Evolutionary conservation across 129 eudicot genomes (phyloP), one percentile per base, ranked within the genome.

Genomic region (Heracleum sosnowskyi): DNA sequence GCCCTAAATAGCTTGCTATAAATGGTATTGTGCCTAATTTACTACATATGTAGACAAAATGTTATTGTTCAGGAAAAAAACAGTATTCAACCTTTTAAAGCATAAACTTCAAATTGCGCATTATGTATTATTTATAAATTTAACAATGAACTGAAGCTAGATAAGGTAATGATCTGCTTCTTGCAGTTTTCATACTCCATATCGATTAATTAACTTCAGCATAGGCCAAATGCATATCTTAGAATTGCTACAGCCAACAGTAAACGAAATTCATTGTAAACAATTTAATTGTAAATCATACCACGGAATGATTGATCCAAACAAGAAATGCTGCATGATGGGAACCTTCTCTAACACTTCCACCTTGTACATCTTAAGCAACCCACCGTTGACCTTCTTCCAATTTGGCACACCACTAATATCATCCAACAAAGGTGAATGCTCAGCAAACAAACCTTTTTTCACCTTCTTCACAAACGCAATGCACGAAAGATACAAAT

Each of bases 331-430:
- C 81, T 94, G 98, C 93, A 94, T 92, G 76, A 94, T 92, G 10
- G 98, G 98, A 83, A 94, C 97, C 87, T 94, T 94, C 91, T 88
- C 93, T 88, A 94, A 77, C 69, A 94, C 98, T 82, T 94, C 98
- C 77, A 92, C 85, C 70, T 90, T 91, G 68, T 94, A 94, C 98
- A 94, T 94, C 92, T 94, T 94, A 46, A 91, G 91, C 87, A 94
- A 68, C 73, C 98, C 98, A 74, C 96, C 82, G 53, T 91, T 94
- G 46, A 94, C 98, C 81, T 94, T 94, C 41, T 82, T 91, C 98
- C 98, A 94, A 49, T 84, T 91, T 0, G 98, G 92, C 63, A 94
- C 98, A 4, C 96, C 98, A 82, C 97, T 94, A 29, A 94, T 94
- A 81, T 94, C 98, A 83, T 94, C 97, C 85, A 94, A 81, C 94